Evolutionary conservation across 148 eudicot species (phyloP).

Genomic region (Dysphania ambrosioides): DNA sequence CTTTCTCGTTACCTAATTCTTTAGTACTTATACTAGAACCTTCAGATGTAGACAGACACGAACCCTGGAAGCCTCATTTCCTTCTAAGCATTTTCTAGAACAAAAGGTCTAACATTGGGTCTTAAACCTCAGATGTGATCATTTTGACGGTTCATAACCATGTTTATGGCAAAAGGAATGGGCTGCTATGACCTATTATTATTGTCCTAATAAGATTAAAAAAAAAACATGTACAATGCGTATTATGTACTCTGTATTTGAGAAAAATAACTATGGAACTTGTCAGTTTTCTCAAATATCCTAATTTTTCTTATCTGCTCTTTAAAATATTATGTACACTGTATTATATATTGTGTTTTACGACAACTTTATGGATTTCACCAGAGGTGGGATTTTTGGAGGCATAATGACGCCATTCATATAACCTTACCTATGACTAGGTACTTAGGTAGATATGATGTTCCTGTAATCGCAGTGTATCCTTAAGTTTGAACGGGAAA

Average conservation of each 20-base stretch:
- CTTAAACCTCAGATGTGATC: too few species aligned
- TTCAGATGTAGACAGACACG: too few species aligned
- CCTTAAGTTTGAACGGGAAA: too few species aligned
- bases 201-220: too few species aligned
- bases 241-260: too few species aligned
- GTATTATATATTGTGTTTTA: background rate
- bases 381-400: background rate
- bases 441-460: background rate
- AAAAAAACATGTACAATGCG: too few species aligned
- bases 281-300: background rate
- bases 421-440: background rate
- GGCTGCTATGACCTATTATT: too few species aligned
- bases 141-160: too few species aligned
- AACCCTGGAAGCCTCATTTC: background rate
- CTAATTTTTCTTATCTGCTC: background rate
- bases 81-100: background rate
- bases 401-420: background rate
- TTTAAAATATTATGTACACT: too few species aligned
- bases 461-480: background rate
- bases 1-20: background rate
- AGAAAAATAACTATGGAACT: background rate
- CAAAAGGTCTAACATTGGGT: background rate
- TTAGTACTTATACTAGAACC: too few species aligned
- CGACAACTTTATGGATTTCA: background rate
- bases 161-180: too few species aligned